A percentile compares a stretch with the other conserved stretches of the same genome.
These are phyloP conservation scores for Penicillium malachiteum DNA, from an alignment of 495 filamentous ascomycete species.

Conservation along the genomic window DNA sequence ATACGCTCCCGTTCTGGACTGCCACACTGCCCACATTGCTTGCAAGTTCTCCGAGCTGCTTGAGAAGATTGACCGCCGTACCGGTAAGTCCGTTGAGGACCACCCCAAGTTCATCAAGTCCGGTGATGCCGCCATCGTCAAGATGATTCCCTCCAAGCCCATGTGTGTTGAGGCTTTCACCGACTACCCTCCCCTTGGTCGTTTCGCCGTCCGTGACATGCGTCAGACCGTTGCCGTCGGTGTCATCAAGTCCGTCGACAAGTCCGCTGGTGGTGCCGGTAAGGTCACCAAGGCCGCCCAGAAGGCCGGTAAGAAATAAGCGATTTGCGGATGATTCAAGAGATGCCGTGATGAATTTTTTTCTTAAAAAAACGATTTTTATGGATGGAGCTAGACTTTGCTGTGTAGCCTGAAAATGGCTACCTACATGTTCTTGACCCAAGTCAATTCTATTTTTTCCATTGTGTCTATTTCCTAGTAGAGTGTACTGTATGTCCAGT, in stretches of 20 bases:
- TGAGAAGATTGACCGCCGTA: conserved; percentile 99
- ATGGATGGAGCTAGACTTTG: conserved; percentile 33
- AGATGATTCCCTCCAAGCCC: conserved; percentile 99
- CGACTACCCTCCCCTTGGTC: conserved; percentile 97
- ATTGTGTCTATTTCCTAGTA: neutral
- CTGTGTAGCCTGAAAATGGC: conserved; percentile 23
- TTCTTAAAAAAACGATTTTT: conserved; percentile 27
- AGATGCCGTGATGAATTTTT: conserved; percentile 36
- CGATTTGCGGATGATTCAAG: conserved; percentile 30
- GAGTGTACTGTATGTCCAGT: neutral
- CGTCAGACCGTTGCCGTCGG: conserved; percentile 95
- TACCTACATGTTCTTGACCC: conserved; percentile 29
- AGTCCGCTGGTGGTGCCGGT: conserved; percentile 63
- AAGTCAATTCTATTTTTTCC: conserved; percentile 10
- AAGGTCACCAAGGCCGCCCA: conserved; percentile 77
- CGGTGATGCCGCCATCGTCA: conserved; percentile 99
- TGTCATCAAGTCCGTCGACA: conserved; percentile 87
- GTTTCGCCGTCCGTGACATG: conserved; percentile 95
- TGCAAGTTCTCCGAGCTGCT: conserved; percentile 99
- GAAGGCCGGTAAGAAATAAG: conserved; percentile 70
- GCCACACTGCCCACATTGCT: conserved; percentile 99
- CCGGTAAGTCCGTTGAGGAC: conserved; percentile 92
- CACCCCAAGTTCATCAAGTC: conserved; percentile 99
- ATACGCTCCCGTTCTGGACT: conserved; percentile 97
- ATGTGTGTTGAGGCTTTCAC: conserved; percentile 99